Conservation (phyloP, 495 filamentous ascomycete species). For the Daldinia vernicosa region DNA sequence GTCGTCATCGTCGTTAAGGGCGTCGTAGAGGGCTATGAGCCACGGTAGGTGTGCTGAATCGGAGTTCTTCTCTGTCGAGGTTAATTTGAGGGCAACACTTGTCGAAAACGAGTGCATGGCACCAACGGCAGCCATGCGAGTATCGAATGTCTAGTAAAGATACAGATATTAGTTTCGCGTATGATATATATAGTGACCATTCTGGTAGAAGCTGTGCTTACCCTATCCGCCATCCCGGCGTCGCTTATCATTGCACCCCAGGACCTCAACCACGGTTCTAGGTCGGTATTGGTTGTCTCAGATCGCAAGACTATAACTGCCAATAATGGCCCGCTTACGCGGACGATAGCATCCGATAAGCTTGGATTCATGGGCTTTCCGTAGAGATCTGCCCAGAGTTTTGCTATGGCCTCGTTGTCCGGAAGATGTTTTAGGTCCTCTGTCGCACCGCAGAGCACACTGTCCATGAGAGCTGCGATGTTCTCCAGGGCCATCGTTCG, state of each 20-base stretch:
- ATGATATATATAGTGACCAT: not conserved
- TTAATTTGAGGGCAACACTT: constrained; percentile 29
- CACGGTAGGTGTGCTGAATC: constrained; percentile 46
- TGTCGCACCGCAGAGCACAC: constrained; percentile 20
- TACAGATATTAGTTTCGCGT: constrained; percentile 5
- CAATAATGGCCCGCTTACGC: constrained; percentile 55
- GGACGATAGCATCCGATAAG: constrained; percentile 55
- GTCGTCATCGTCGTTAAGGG: constrained; percentile 88
- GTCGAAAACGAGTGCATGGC: constrained; percentile 50
- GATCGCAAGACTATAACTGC: constrained; percentile 38
- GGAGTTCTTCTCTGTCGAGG: constrained; percentile 21
- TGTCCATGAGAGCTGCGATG: constrained; percentile 49
- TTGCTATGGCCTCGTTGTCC: constrained; percentile 27
- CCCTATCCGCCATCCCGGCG: constrained; percentile 55
- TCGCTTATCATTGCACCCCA: constrained; percentile 59
- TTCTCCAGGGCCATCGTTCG: constrained; percentile 50
- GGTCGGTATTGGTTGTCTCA: constrained; percentile 3
- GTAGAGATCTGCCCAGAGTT: constrained; percentile 47
- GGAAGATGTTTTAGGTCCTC: constrained; percentile 31
- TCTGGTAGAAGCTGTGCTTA: constrained; percentile 33
- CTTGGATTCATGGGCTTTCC: constrained; percentile 53
- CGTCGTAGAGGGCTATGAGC: constrained; percentile 61
- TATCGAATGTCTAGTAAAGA: constrained; percentile 67
- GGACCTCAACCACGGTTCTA: constrained; percentile 42
- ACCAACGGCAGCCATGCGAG: constrained; percentile 64